A percentile compares a stretch with the other conserved stretches of the same genome.
Conservation (phyloP, 805 yeast species). For the Brettanomyces nanus region DNA sequence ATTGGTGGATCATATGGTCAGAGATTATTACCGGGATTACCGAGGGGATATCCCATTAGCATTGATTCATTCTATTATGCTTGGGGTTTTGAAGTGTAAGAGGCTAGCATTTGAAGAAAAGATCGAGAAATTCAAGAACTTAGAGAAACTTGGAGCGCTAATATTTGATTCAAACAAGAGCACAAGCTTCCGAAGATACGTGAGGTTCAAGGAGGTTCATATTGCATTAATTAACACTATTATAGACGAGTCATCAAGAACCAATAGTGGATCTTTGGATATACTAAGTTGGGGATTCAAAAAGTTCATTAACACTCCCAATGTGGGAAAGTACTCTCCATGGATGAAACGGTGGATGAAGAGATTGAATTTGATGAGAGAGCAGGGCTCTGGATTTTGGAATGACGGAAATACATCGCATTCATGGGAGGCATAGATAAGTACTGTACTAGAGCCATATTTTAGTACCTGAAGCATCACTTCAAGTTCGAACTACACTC, state of each 20-base stretch:
- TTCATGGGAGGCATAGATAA: background rate
- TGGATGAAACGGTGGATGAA: slow-evolving; percentile 16
- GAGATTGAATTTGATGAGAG: slow-evolving; percentile 16
- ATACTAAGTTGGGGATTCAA: slow-evolving; percentile 21
- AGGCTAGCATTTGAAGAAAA: slow-evolving; percentile 11
- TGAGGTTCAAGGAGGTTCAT: slow-evolving; percentile 10
- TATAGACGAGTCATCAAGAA: slow-evolving; percentile 14
- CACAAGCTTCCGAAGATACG: slow-evolving; percentile 10
- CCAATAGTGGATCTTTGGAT: slow-evolving; percentile 13
- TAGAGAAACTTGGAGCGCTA: slow-evolving; percentile 17
- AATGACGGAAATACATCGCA: slow-evolving; percentile 1
- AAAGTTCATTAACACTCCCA: slow-evolving; percentile 12
- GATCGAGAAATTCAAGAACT: slow-evolving; percentile 12
- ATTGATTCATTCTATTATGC: slow-evolving; percentile 19
- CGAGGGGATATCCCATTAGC: slow-evolving; percentile 16
- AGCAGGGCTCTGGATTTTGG: slow-evolving; percentile 19
- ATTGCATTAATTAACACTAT: slow-evolving; percentile 16
- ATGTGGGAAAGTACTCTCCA: slow-evolving; percentile 6
- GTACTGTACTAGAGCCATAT: no score
- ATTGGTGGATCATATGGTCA: slow-evolving; percentile 8
- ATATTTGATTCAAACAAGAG: slow-evolving; percentile 11
- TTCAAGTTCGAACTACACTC: no score
- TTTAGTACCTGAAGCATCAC: no score
- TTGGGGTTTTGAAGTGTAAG: slow-evolving; percentile 14
- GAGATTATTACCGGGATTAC: slow-evolving; percentile 15